phyloP scores from a whole-genome alignment of 2,329 filamentous ascomycete genomes.

The Cyclaneusma minus region DNA sequence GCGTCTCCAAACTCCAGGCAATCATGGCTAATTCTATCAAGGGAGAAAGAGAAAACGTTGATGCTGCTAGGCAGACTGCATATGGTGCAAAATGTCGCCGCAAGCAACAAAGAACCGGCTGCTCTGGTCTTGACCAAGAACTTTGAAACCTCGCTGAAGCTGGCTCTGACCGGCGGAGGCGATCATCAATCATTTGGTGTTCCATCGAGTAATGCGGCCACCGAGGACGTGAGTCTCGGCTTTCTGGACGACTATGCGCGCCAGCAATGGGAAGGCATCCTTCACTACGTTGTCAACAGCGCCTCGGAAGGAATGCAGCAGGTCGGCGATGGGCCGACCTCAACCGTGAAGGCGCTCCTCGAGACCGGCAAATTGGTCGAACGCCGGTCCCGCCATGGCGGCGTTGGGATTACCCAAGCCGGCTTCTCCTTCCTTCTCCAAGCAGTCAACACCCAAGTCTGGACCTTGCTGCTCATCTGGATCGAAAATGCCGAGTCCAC shows the following conservation, averaged over 20 bases:
- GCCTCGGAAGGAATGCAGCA: conserved; percentile 38
- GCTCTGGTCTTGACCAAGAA: conserved; percentile 66
- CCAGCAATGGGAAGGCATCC: conserved; percentile 84
- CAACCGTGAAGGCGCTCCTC: conserved; percentile 72
- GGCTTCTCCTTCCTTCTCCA: conserved; percentile 93
- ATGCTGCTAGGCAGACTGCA: conserved; percentile 73
- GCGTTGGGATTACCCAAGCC: conserved; percentile 70
- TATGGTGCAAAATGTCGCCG: conserved; percentile 55
- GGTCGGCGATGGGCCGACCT: conserved; percentile 41
- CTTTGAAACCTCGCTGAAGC: conserved; percentile 69
- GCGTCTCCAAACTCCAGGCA: conserved; percentile 8
- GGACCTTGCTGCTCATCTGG: conserved; percentile 88
- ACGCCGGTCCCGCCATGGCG: conserved; percentile 22
- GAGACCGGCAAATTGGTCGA: conserved; percentile 70
- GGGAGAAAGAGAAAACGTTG: conserved; percentile 71
- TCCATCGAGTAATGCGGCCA: conserved; percentile 49
- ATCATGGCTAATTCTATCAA: conserved; percentile 18
- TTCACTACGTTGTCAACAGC: conserved; percentile 85
- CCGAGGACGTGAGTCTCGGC: conserved; percentile 46
- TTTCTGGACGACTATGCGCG: conserved; percentile 78
- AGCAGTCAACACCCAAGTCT: conserved; percentile 91
- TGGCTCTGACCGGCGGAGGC: conserved; percentile 78
- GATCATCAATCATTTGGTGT: conserved; percentile 83
- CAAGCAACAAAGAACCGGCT: conserved; percentile 45
- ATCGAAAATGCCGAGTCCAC: conserved; percentile 59